Evolutionary conservation across 768 basidiomycete genomes (phyloP).

Genomic region (Naganishia vaughanmartiniae): DNA sequence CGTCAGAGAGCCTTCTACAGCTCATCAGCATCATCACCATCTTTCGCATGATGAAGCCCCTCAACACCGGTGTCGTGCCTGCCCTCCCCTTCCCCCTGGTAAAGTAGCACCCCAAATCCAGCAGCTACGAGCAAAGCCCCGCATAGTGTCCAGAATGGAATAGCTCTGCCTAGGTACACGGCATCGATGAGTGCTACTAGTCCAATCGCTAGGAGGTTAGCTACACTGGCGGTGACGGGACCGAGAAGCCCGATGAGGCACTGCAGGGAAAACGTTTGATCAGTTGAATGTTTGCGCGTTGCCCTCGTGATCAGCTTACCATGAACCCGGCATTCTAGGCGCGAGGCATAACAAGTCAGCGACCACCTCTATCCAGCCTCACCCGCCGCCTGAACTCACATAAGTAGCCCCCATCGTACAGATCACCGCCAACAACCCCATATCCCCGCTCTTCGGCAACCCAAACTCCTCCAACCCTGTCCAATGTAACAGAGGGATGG

Average conservation of each 20-base stretch:
- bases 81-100: constrained; percentile 44
- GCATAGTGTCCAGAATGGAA: constrained; percentile 69
- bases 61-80: background rate
- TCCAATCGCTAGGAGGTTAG: constrained; percentile 90
- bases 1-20: background rate
- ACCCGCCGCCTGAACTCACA: constrained; percentile 35
- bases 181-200: constrained; percentile 78
- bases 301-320: constrained; percentile 55
- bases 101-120: constrained; percentile 72
- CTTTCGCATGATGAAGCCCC: constrained; percentile 8
- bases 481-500: constrained; percentile 71
- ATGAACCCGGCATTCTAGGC: constrained; percentile 71
- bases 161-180: constrained; percentile 63
- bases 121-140: constrained; percentile 76
- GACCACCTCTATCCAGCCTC: background rate
- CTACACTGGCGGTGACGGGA: constrained; percentile 81
- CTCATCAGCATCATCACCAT: background rate
- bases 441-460: constrained; percentile 59
- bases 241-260: constrained; percentile 81
- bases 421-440: constrained; percentile 64
- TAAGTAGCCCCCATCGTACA: constrained; percentile 67
- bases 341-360: background rate
- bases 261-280: constrained; percentile 52
- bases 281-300: too few species aligned
- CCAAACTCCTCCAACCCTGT: constrained; percentile 65